Conservation (phyloP, 164 flowering plant genomes). For the Pachysandra terminalis region DNA sequence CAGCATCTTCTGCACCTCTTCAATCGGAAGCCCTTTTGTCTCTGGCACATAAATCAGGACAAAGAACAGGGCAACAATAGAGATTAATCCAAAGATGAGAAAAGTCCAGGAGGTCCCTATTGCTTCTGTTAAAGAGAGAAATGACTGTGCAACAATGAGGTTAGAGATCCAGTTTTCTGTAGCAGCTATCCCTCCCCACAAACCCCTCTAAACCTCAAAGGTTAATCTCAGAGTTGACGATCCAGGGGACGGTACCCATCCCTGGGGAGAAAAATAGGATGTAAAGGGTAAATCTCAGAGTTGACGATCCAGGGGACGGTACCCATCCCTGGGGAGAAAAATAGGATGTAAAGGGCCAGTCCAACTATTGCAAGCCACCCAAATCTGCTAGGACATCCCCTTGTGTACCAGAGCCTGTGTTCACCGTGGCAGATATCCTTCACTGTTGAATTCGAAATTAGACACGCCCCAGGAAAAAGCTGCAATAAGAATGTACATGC, state of each 20-base stretch:
- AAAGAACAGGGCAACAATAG: slow-evolving; percentile 10
- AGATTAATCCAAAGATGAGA: slow-evolving; percentile 21
- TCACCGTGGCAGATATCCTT: slow-evolving; percentile 10
- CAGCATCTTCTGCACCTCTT: slow-evolving; percentile 45
- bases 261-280: slow-evolving; percentile 71
- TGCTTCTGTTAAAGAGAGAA: slow-evolving; percentile 19
- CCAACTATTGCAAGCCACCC: slow-evolving; percentile 21
- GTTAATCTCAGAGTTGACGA: slow-evolving; percentile 72
- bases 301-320: slow-evolving; percentile 29
- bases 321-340: slow-evolving; percentile 28
- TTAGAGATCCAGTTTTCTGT: slow-evolving; percentile 28
- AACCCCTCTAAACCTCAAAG: slow-evolving; percentile 34
- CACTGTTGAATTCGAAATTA: background rate
- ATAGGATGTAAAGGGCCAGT: slow-evolving; percentile 21
- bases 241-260: slow-evolving; percentile 75
- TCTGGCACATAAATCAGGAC: slow-evolving; percentile 24
- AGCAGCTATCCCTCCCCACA: slow-evolving; percentile 24
- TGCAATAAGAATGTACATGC: background rate
- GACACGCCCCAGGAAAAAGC: slow-evolving; percentile 13
- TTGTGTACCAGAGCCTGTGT: slow-evolving; percentile 15
- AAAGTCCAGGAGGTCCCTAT: slow-evolving; percentile 23
- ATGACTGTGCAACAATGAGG: slow-evolving; percentile 23
- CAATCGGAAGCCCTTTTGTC: slow-evolving; percentile 29
- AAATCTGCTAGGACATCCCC: slow-evolving; percentile 21
- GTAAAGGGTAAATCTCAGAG: slow-evolving; percentile 32